phyloP scores from a whole-genome alignment of 2,329 filamentous ascomycete genomes.

The Alternaria gansuensis region DNA sequence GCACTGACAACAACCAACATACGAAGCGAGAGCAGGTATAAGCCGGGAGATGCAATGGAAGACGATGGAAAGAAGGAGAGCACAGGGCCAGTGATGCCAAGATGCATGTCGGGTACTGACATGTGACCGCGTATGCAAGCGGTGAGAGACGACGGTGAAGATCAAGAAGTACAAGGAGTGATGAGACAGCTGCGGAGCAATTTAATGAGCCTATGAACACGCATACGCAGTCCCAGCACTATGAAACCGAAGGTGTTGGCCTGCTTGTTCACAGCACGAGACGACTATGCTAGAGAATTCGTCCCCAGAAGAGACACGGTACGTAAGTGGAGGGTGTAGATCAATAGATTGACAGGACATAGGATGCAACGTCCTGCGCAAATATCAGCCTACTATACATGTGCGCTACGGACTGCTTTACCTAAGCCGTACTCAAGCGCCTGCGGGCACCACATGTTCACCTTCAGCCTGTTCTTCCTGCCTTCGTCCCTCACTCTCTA shows the following conservation, averaged over 20 bases:
- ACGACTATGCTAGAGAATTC: neutral
- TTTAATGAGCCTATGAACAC: neutral
- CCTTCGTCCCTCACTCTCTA: constrained; percentile 27
- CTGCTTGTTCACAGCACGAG: neutral
- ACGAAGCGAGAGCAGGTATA: constrained; percentile 1
- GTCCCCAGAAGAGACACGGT: neutral
- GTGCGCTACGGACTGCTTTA: neutral
- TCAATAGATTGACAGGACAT: neutral
- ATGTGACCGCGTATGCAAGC: neutral
- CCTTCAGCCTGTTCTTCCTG: constrained; percentile 34
- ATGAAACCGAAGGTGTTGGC: neutral
- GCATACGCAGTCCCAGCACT: neutral
- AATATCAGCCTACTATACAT: neutral
- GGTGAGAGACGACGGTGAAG: neutral
- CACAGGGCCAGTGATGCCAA: neutral
- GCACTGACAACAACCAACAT: constrained; percentile 18
- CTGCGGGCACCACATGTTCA: constrained; percentile 35
- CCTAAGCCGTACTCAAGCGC: constrained; percentile 20
- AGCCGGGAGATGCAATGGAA: constrained; percentile 6
- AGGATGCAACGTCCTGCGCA: neutral
- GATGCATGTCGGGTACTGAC: constrained; percentile 10
- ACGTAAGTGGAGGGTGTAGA: neutral
- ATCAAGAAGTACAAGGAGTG: neutral
- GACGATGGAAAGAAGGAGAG: constrained; percentile 1
- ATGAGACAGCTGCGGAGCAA: neutral